Evolutionary conservation across 2,329 filamentous ascomycete genomes (phyloP).

Genomic region (Fusarium lateritium): DNA sequence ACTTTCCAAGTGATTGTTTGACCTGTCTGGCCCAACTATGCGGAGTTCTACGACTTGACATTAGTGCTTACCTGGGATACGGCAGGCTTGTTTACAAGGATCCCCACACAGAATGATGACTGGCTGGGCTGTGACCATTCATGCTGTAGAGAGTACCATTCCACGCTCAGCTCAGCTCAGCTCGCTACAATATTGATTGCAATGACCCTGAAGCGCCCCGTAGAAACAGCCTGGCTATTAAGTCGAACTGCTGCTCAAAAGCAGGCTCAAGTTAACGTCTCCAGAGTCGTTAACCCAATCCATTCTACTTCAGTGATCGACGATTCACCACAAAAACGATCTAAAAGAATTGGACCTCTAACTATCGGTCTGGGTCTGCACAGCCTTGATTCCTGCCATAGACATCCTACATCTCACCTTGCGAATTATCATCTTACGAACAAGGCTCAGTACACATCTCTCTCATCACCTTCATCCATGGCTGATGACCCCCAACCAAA

Average conservation of each 20-base stretch:
- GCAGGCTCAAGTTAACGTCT: slow-evolving; percentile 2
- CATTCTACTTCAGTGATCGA: not conserved
- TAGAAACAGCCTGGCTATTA: not conserved
- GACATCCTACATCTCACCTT: not conserved
- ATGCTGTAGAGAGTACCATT: slow-evolving; percentile 6
- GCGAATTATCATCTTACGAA: not conserved
- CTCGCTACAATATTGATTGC: not conserved
- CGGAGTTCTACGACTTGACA: not conserved
- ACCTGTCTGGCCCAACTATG: not conserved
- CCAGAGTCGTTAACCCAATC: slow-evolving; percentile 1
- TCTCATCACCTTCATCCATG: slow-evolving; percentile 30
- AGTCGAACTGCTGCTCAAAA: slow-evolving; percentile 5
- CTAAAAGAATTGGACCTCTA: slow-evolving; percentile 29
- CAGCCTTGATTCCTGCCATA: not conserved
- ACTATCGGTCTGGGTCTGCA: slow-evolving; percentile 8
- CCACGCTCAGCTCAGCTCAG: not conserved
- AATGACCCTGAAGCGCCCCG: slow-evolving; percentile 12
- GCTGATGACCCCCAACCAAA: slow-evolving; percentile 17
- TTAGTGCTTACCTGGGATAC: slow-evolving; percentile 14
- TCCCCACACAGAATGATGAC: not conserved
- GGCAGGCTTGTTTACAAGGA: not conserved
- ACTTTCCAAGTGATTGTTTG: not conserved
- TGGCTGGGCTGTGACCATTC: slow-evolving; percentile 4
- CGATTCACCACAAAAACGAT: slow-evolving; percentile 1
- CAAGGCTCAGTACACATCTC: slow-evolving; percentile 15